Evolutionary conservation across 441 rosid genomes (phyloP), one percentile per base, ranked within the genome.

Genomic region (Manihot esculenta): DNA sequence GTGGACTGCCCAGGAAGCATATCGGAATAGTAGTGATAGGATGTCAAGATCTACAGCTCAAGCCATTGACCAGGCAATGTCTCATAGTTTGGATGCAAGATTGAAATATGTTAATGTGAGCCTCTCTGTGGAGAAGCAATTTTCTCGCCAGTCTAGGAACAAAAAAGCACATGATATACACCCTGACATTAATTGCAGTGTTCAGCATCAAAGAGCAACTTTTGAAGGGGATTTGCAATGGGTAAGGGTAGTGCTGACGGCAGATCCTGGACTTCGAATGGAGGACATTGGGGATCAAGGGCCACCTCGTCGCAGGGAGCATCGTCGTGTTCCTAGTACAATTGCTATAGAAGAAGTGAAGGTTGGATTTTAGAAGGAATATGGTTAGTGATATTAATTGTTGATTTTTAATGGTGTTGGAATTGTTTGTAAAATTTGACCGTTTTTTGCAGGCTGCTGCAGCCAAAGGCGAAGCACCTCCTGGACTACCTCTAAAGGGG

Each of bases 391-490:
- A 45, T 50, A 26, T 65, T 53, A 55, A 49, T 57, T n/a, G 47
- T 66, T 38, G 57, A 13, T 71, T 70, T 42, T 44, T 27, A 14
- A 45, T 64, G 58, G 26, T 69, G 57, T 64, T 67, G 45, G n/a
- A n/a, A n/a, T n/a, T n/a, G n/a, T n/a, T n/a, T n/a, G 15, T 72
- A 68, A 61, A 64, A 54, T 56, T 56, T 27, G 67, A 42, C 45
- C 66, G 53, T 33, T 30, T 66, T 76, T 41, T 80, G 83, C 85
- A 96, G 99, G 98, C 97, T 79, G 97, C 98, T 72, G 97, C 98
- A 49, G 99, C 97, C 24, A 96, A 96, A 86, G 98, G 99, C 78
- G 99, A 96, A 88, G 94, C 98, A 67, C 99, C 97, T 81, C 97
- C 90, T 48, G 99, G 99, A 70, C 96, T 96, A 68, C 99, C 98